Base-by-base conservation (phyloP, 805 yeast species). In the Vanderwaltozyma tropicalis region DNA sequence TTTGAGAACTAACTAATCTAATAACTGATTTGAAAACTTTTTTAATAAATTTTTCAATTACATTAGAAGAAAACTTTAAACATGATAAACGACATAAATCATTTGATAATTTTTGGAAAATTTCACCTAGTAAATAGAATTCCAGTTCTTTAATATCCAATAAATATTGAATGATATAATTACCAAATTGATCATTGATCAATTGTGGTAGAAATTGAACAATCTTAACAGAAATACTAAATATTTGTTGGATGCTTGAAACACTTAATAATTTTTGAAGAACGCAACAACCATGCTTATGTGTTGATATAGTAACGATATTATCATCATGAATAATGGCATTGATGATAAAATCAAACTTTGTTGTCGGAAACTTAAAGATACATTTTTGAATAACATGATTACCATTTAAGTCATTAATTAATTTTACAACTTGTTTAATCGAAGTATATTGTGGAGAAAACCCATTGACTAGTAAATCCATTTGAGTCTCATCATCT, bases 61-160 rank as follows among this genome's bases (percentile, higher is more conserved):
- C 96, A 52, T 88, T 89, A n/a, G 95, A 85, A 4, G 94, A 80
- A 57, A 89, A 92, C 64, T 92, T 92, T 58, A 86, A 80, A 56
- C 83, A 78, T 16, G 95, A 83, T 46, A 89, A 42, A 35, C 55
- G 62, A 35, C 67, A 57, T 28, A 68, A 42, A 15, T 58, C 59
- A 46, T 47, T 58, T 38, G 57, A 59, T 39, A 52, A 57, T 41
- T 50, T 59, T 46, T 46, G 59, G 46, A 59, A 62, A 28, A 52
- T 56, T 44, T 52, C 56, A 30, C 62, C 71, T 43, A 78, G 57
- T 11, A 64, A 59, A 41, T 69, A 62, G 22, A 69, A 66, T 42
- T 63, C 62, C 35, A 65, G 37, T 40, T 63, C 64, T 41, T 77
- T 71, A 45, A 82, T 67, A 35, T 84, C 86, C 36, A 87, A 68